These are phyloP conservation scores for Pseudogymnoascus sp. DNA, from an alignment of 2,329 filamentous ascomycete genomes.

Conservation along the genomic window DNA sequence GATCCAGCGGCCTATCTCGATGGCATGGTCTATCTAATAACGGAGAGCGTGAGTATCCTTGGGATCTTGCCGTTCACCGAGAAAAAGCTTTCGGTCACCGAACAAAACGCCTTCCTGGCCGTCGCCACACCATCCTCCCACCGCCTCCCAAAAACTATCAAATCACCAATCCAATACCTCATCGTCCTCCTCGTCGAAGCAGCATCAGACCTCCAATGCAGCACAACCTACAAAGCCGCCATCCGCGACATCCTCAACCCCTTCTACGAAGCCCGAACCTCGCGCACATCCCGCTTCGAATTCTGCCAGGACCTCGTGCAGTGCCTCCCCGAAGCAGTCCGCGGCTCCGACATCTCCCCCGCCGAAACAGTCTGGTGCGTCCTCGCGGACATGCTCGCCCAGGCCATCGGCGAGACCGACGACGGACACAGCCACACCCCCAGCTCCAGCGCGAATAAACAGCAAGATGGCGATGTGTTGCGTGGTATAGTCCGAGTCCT, in stretches of 20 bases:
- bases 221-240: conserved; percentile 39
- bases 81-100: conserved; percentile 46
- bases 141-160: conserved; percentile 44
- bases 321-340: conserved; percentile 17
- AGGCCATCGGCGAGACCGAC: conserved; percentile 18
- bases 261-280: conserved; percentile 43
- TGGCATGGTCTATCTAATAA: conserved; percentile 45
- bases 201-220: conserved; percentile 41
- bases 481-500: conserved; percentile 63
- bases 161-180: conserved; percentile 59
- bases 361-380: conserved; percentile 22
- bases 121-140: conserved; percentile 58
- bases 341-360: conserved; percentile 24
- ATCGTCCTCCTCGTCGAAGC: conserved; percentile 52
- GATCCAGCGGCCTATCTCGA: conserved; percentile 49
- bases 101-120: conserved; percentile 52
- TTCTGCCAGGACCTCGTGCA: conserved; percentile 27
- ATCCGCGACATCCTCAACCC: conserved; percentile 48
- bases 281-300: conserved; percentile 30
- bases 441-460: conserved; percentile 32
- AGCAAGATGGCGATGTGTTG: conserved; percentile 59
- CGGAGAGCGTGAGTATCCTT: conserved; percentile 43
- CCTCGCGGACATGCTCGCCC: conserved; percentile 23
- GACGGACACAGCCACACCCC: neutral
- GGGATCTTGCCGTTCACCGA: conserved; percentile 58